Percentiles rank a stretch among this genome's conserved stretches.
Conservation (phyloP, 1,139 yeast species). For the Kluyveromyces sp. region DNA sequence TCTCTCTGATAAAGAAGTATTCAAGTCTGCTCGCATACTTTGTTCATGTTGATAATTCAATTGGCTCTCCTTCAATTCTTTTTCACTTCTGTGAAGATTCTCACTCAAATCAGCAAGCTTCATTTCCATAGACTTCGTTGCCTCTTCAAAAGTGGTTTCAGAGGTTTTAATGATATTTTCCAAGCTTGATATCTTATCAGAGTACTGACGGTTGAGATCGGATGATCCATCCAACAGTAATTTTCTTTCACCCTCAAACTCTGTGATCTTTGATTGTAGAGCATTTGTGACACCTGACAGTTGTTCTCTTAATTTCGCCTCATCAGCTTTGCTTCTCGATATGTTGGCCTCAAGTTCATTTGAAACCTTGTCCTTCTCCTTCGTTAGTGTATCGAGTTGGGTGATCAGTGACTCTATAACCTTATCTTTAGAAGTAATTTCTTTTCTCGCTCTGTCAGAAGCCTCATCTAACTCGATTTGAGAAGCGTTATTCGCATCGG, state of each 20-base stretch:
- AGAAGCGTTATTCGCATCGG: not conserved
- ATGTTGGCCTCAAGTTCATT: not conserved
- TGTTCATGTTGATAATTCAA: not conserved
- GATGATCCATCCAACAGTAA: slow-evolving; percentile 45
- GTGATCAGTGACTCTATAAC: not conserved
- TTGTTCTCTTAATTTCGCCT: slow-evolving; percentile 18
- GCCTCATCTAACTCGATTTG: not conserved
- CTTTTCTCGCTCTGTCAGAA: not conserved
- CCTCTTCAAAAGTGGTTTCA: slow-evolving; percentile 13
- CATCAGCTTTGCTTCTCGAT: slow-evolving; percentile 11
- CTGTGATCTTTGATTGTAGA: slow-evolving; percentile 35
- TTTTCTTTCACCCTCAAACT: slow-evolving; percentile 45
- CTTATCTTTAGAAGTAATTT: not conserved
- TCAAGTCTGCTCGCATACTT: not conserved
- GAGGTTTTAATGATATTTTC: slow-evolving; percentile 28
- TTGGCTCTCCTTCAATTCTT: slow-evolving; percentile 1
- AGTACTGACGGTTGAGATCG: slow-evolving; percentile 41
- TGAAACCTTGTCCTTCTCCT: not conserved
- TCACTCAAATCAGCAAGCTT: slow-evolving; percentile 6
- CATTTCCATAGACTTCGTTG: slow-evolving; percentile 7
- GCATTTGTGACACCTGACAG: slow-evolving; percentile 10
- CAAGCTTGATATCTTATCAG: slow-evolving; percentile 38
- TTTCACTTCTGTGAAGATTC: slow-evolving; percentile 2
- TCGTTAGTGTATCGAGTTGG: not conserved
- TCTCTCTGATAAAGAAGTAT: not conserved